Evolutionary conservation across 2,329 filamentous ascomycete species (phyloP).

Genomic region (Pseudogymnoascus sp.): DNA sequence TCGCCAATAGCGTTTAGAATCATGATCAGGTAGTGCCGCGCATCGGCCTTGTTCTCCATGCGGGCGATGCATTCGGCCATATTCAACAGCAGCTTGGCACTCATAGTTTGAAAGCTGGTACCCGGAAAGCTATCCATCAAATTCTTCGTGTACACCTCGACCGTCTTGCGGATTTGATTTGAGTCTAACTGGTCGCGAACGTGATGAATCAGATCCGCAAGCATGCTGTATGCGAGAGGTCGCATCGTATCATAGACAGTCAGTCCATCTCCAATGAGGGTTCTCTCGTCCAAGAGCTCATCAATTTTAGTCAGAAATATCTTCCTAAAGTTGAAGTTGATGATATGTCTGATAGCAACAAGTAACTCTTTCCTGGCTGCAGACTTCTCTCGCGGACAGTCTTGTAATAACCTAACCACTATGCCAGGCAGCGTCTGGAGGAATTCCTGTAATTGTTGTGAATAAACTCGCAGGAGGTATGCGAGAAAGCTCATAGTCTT

Average conservation of each 20-base stretch:
- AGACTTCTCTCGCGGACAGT: slow-evolving; percentile 92
- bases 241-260: slow-evolving; percentile 96
- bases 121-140: slow-evolving; percentile 92
- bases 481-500: slow-evolving; percentile 99
- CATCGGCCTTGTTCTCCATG: slow-evolving; percentile 85
- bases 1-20: slow-evolving; percentile 97
- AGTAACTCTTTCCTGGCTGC: slow-evolving; percentile 88
- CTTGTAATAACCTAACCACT: slow-evolving; percentile 81
- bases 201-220: slow-evolving; percentile 96
- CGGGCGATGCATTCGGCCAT: slow-evolving; percentile 98
- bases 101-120: slow-evolving; percentile 99
- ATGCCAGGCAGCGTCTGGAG: slow-evolving; percentile 77
- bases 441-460: slow-evolving; percentile 81
- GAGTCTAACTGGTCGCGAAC: slow-evolving; percentile 81
- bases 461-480: slow-evolving; percentile 82
- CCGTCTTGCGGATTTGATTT: slow-evolving; percentile 88
- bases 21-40: slow-evolving; percentile 91
- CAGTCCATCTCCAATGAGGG: slow-evolving; percentile 86
- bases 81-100: slow-evolving; percentile 89
- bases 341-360: slow-evolving; percentile 94
- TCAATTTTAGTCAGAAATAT: slow-evolving; percentile 94
- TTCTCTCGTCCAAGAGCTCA: slow-evolving; percentile 86
- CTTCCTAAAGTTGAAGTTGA: slow-evolving; percentile 96
- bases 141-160: slow-evolving; percentile 95
- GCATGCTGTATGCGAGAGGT: slow-evolving; percentile 93